Base-by-base conservation (phyloP, 225 moss, liverwort and hornwort genomes). In the Marchantia paleacea region DNA sequence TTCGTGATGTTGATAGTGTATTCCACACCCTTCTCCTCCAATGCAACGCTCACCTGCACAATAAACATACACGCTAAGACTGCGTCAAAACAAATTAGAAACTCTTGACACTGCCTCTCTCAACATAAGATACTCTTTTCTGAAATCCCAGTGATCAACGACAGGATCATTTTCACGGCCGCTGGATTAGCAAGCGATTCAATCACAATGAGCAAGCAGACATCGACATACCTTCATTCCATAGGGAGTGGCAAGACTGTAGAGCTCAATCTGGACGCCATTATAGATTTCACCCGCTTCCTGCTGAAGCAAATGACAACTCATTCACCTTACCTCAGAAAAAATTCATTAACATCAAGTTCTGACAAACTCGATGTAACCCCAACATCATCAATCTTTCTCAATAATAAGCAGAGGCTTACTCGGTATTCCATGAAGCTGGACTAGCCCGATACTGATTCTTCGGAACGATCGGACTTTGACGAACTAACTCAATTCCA, bases 201-300 rank as follows among this genome's bases (percentile, higher is more conserved):
- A 39, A 39, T 5, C 39, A 39, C 39, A 31, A 0, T 10, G 47
- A 28, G 31, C 26, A 7, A 19, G 0, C 11, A 49, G 12, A 39
- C 64, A 0, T 10, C 3, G 63, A 6, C 10, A 10, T 79, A 95
- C 91, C 91, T 91, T 95, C 78, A 85, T 82, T 75, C 94, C 93
- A 80, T 93, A 93, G 0, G 91, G 94, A 22, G 90, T 93, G 67
- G 89, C 89, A 65, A 90, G 19, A 90, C 91, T 95, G 82, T 92
- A 95, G 69, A 95, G 80, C 77, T 95, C 89, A 77, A 95, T 95
- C 84, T 92, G 11, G 93, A 83, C 39, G 89, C 94, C 94, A 91
- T 93, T 31, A 53, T 48, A 30, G 61, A 7, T 25, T 55, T 75
- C 28, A 4, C 63, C 72, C 80, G 65, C 8, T 26, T 71, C 48